Base-by-base conservation (phyloP, 192 early-diverging fungal species). In the Lobulomyces angularis region DNA sequence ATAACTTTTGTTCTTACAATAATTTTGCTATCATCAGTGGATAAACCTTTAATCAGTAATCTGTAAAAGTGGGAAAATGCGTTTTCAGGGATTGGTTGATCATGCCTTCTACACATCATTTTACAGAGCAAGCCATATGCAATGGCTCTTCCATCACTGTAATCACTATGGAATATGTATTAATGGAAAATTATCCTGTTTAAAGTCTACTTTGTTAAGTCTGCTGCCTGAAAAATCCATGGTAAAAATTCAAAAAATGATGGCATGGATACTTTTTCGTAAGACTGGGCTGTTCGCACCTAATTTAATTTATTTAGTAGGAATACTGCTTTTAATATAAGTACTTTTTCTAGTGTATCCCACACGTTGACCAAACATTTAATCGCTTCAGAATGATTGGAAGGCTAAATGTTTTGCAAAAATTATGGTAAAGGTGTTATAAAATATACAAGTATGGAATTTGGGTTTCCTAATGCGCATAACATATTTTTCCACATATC, bases 401-500 rank as follows among this genome's bases (percentile, higher is more conserved):
- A 46, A 6, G 80, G 66, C n/a, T 31, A 34, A 26, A 24, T 46
- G 18, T 16, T 20, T 20, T 49, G 35, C 30, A 30, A 24, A 28
- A 18, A 21, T 27, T 14, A 36, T 35, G 0, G 7, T 27, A 17
- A 3, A n/a, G n/a, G n/a, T n/a, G 1, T 33, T 37, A 11, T 36
- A 9, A 43, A 28, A 11, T 24, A 21, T 56, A 80, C 76, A 52
- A 70, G 37, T 20, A 88, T 82, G 7, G 62, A 35, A 38, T 86
- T 86, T 3, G 83, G 31, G 43, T 86, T 76, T 0, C 87, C 87
- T 21, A 89, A 37, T 4, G 77, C 54, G 51, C 80, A 82, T 9
- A 90, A 42, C 42, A 87, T 60, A 39, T 86, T 86, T 36, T 87
- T 86, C 86, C 86, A 90, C 5, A 74, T 35, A 3, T 48, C 51